A percentile compares a stretch with the other conserved stretches of the same genome.
These are phyloP conservation scores for Pisolithus marmoratus DNA, from an alignment of 768 basidiomycete species.

Conservation along the genomic window DNA sequence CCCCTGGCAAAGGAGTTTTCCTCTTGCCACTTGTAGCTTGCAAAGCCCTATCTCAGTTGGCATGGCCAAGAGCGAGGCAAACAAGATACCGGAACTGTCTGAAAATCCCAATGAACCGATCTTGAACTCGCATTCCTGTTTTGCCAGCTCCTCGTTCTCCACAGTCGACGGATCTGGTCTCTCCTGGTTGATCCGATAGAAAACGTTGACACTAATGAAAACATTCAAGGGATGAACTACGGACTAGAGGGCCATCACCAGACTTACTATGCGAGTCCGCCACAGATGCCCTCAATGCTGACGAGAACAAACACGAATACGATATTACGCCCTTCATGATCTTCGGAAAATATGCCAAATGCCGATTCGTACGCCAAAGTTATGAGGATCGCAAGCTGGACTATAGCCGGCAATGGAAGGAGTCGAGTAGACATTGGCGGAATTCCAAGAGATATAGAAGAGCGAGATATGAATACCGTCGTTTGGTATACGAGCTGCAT, in stretches of 20 bases:
- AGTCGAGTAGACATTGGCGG: slow-evolving; percentile 68
- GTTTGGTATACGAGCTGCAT: slow-evolving; percentile 77
- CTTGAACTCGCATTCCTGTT: slow-evolving; percentile 82
- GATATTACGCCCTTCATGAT: slow-evolving; percentile 43
- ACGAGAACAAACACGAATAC: slow-evolving; percentile 69
- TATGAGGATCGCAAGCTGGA: slow-evolving; percentile 63
- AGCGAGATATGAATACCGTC: slow-evolving; percentile 90
- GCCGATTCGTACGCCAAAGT: slow-evolving; percentile 63
- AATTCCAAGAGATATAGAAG: slow-evolving; percentile 79
- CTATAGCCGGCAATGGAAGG: slow-evolving; percentile 68
- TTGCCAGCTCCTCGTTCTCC: slow-evolving; percentile 51
- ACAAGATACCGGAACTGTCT: slow-evolving; percentile 67
- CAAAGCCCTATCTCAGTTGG: slow-evolving; percentile 69
- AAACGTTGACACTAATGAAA: slow-evolving; percentile 73
- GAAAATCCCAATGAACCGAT: slow-evolving; percentile 87
- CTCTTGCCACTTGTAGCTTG: slow-evolving; percentile 60
- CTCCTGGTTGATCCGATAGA: slow-evolving; percentile 78
- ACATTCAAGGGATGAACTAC: not conserved
- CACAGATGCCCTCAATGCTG: slow-evolving; percentile 86
- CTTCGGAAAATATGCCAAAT: slow-evolving; percentile 54
- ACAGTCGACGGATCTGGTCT: slow-evolving; percentile 40
- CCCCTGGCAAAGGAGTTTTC: slow-evolving; percentile 64
- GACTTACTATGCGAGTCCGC: slow-evolving; percentile 85
- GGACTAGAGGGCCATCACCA: slow-evolving; percentile 2
- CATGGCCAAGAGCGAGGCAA: slow-evolving; percentile 36